These are phyloP conservation scores for Cryphonectria nitschkei DNA, from an alignment of 2,329 filamentous ascomycete genomes.

Conservation along the genomic window DNA sequence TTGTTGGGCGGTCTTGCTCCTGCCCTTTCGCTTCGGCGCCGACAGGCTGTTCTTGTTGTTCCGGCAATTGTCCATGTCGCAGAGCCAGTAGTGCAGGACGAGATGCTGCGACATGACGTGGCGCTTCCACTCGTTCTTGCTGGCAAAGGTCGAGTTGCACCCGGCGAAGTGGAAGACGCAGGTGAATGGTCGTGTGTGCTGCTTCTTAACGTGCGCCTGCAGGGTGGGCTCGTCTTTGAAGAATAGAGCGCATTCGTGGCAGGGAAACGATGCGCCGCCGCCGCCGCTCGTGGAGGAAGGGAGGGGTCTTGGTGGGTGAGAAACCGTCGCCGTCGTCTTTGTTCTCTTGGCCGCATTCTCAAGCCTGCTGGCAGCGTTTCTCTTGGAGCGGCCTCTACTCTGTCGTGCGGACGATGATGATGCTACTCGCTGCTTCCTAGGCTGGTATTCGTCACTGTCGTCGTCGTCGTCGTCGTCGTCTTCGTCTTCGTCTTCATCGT, in stretches of 20 bases:
- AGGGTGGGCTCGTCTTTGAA: slow-evolving; percentile 53
- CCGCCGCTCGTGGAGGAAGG: slow-evolving; percentile 20
- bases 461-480: slow-evolving; percentile 16
- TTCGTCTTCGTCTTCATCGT: slow-evolving; percentile 1
- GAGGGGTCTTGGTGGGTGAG: slow-evolving; percentile 22
- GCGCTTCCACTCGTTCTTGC: slow-evolving; percentile 95
- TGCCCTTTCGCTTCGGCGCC: slow-evolving; percentile 30
- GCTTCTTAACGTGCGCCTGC: slow-evolving; percentile 53
- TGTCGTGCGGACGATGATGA: slow-evolving; percentile 5
- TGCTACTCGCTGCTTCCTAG: slow-evolving; percentile 9
- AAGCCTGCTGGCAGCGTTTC: slow-evolving; percentile 28
- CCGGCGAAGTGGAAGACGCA: slow-evolving; percentile 82
- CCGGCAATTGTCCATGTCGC: slow-evolving; percentile 64
- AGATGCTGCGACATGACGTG: slow-evolving; percentile 84
- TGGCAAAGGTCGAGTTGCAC: slow-evolving; percentile 72
- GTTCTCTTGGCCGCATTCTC: slow-evolving; percentile 21
- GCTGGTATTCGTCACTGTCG: slow-evolving; percentile 13
- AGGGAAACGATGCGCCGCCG: slow-evolving; percentile 34
- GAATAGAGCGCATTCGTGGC: slow-evolving; percentile 42
- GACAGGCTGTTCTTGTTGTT: slow-evolving; percentile 38
- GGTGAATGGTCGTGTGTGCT: slow-evolving; percentile 66
- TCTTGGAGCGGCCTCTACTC: slow-evolving; percentile 33
- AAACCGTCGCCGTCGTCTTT: slow-evolving; percentile 19
- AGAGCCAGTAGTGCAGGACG: slow-evolving; percentile 74
- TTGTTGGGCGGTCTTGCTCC: slow-evolving; percentile 11